phyloP scores from a whole-genome alignment of 1,284 basidiomycete species.

The Singerocomus rubriflavus region DNA sequence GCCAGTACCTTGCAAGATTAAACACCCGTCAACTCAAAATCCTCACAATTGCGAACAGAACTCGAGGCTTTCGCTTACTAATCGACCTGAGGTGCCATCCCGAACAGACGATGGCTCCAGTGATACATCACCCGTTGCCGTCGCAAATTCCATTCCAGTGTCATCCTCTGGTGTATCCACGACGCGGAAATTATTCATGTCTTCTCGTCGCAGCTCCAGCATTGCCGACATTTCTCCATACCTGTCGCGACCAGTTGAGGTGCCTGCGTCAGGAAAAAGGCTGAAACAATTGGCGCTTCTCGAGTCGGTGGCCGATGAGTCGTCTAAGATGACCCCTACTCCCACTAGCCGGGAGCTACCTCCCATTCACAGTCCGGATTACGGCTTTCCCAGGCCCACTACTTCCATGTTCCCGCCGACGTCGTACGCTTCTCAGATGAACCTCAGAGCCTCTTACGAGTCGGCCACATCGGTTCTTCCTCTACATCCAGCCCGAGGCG shows the following conservation, averaged over 20 bases:
- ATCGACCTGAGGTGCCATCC: slow-evolving; percentile 27
- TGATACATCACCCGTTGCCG: slow-evolving; percentile 11
- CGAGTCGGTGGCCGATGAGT: slow-evolving; percentile 72
- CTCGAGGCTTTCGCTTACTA: slow-evolving; percentile 8
- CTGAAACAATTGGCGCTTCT: slow-evolving; percentile 70
- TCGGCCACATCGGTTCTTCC: slow-evolving; percentile 3
- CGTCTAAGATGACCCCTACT: slow-evolving; percentile 55
- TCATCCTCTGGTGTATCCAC: slow-evolving; percentile 12
- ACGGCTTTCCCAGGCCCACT: slow-evolving; percentile 13
- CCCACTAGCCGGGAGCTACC: slow-evolving; percentile 37
- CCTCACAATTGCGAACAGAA: slow-evolving; percentile 16
- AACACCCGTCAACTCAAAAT: slow-evolving; percentile 2
- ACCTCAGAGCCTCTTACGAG: slow-evolving; percentile 13
- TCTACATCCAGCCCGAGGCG: slow-evolving; percentile 11
- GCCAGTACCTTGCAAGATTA: slow-evolving; percentile 4
- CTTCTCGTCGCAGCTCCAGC: slow-evolving; percentile 38
- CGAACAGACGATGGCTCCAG: slow-evolving; percentile 5
- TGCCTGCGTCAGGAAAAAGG: slow-evolving; percentile 55
- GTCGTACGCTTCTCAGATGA: slow-evolving; percentile 6
- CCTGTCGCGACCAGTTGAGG: slow-evolving; percentile 46
- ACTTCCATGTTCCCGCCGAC: slow-evolving; percentile 21
- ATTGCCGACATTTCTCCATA: slow-evolving; percentile 66
- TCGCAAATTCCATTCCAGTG: slow-evolving; percentile 4
- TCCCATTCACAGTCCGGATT: slow-evolving; percentile 5
- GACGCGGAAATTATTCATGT: slow-evolving; percentile 22